phyloP scores from a whole-genome alignment of 164 flowering plant species.

The Liquidambar formosana region DNA sequence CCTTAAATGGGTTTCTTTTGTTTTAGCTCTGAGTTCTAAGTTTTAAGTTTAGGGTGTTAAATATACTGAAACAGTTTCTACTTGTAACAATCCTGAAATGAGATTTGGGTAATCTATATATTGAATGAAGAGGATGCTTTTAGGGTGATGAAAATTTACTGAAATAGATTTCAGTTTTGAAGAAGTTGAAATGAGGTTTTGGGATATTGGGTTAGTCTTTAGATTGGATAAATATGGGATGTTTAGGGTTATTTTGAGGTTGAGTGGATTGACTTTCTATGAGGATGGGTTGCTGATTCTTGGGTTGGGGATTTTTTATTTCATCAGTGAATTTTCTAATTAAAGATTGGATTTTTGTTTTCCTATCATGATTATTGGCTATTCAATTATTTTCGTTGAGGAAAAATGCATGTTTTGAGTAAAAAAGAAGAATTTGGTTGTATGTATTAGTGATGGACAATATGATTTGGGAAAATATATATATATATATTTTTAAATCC shows the following conservation, averaged over 20 bases:
- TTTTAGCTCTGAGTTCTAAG: background rate
- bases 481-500: too few species aligned
- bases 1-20: background rate
- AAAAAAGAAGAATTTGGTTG: too few species aligned
- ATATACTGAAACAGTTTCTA: background rate
- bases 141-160: background rate
- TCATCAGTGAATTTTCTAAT: background rate
- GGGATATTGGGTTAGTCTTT: slow-evolving; percentile 7
- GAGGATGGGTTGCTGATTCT: background rate
- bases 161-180: background rate
- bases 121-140: background rate
- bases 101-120: background rate
- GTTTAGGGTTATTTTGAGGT: slow-evolving; percentile 2
- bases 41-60: background rate
- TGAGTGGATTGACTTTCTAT: background rate
- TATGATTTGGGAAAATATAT: too few species aligned
- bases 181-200: background rate
- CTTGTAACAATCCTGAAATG: background rate
- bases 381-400: too few species aligned
- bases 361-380: background rate
- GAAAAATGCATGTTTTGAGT: too few species aligned
- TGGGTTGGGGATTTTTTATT: background rate
- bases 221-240: background rate
- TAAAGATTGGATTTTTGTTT: background rate
- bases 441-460: too few species aligned